Evolutionary conservation across 768 basidiomycete genomes (phyloP), one percentile per base, ranked within the genome.

Genomic region (Nidularia pulvinata): DNA sequence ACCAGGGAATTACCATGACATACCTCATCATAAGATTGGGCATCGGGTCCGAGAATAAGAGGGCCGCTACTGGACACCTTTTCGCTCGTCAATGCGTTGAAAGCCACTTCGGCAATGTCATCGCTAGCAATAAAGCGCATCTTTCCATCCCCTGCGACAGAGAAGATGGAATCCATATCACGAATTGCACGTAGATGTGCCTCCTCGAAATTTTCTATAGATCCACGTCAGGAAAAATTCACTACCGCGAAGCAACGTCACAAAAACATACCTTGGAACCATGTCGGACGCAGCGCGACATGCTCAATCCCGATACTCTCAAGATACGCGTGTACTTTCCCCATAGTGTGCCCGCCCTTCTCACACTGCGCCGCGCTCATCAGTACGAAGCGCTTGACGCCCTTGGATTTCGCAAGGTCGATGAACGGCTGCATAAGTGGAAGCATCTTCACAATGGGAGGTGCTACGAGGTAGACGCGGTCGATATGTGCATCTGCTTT

Each of bases 241-340:
- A 25, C 32, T 9, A n/a, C 22, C 10, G 2, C 1, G 25, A 13
- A 19, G 50, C 22, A 7, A 7, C n/a, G 37, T 9, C n/a, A 9
- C 30, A 25, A 16, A 33, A 30, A 52, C 64, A 7, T 45, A 73
- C 74, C 71, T 25, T 65, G 66, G 53, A 75, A 75, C 70, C 68
- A 72, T 7, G 74, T 69, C 1, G 74, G 74, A 1, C 73, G 59
- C 13, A 77, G 46, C 14, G 69, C 64, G 16, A 59, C 58, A 53
- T 69, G 73, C 33, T 75, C 70, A 2, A 71, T 63, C 1, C 64
- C 67, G 25, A 61, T 50, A n/a, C 62, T 56, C 11, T 56, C 61
- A 9, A 77, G 60, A 46, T 74, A 73, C 50, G 69, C 63, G 30
- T 74, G 75, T 3, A 72, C 59, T 44, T 63, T 60, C 2, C 74